Evolutionary conservation across 192 early-diverging fungal species (phyloP), one percentile per base, ranked within the genome.

Genomic region (Coemansia umbellata): DNA sequence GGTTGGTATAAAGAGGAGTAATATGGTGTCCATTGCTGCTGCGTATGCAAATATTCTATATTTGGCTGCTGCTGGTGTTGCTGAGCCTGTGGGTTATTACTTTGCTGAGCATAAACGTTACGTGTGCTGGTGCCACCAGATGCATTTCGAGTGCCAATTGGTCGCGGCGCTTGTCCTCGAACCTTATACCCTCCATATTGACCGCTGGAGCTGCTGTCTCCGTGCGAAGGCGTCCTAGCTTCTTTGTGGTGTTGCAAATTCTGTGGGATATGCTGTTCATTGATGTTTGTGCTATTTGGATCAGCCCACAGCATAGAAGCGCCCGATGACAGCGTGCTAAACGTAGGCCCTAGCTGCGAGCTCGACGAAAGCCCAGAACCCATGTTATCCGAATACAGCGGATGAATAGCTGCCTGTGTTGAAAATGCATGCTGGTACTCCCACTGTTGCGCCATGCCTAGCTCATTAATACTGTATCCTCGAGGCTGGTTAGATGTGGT

Each of bases 101-200:
- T 53, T 11, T 36, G 40, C 17, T 53, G 52, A 5, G 39, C 37
- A 26, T 37, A n/a, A n/a, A n/a, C n/a, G 43, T 13, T 45, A 26
- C 43, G 43, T 15, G 43, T 62, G 19, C 31, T 44, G 8, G n/a
- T n/a, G n/a, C n/a, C n/a, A n/a, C 54, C 31, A 31, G 37, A 23
- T 11, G 50, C 49, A 52, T 35, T 60, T 5, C 69, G 58, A 9
- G 63, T 73, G 11, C 70, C 70, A 52, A 74, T 74, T 7, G 63
- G 70, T 5, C 54, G 50, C 0, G 59, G 70, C 28, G 49, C 18
- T 26, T 55, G 49, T 5, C 17, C 32, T 18, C 53, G 45, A 4
- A 31, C 23, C 37, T 24, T 50, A 30, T 45, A 47, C 4, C 48
- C 41, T 27, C 37, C 27, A 9, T 39, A 18, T 0, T 41, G 23